Base-by-base conservation (phyloP, 1,284 basidiomycete genomes). In the Inonotus obliquus region DNA sequence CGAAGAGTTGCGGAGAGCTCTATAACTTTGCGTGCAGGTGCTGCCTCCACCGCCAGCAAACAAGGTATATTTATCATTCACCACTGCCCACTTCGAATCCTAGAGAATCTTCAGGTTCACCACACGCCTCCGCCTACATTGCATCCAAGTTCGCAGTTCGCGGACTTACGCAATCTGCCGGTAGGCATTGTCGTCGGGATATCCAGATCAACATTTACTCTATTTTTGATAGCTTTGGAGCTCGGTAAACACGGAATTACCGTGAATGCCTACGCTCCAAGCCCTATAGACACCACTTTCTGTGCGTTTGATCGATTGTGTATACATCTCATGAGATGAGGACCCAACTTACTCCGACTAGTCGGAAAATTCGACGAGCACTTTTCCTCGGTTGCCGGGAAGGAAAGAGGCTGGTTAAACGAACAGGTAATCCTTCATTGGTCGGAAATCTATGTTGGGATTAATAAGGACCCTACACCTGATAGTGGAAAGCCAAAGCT, bases 251-350 rank as follows among this genome's bases (percentile, higher is more conserved):
- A 64, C 53, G 67, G 67, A 11, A 71, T 71, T 59, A 71, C 68
- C 4, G 68, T 68, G 19, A 72, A 71, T 59, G 65, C 69, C 35
- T 71, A 72, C 59, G 69, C 69, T 25, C 71, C 71, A 4, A 64
- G 55, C 9, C 29, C 37, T 7, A 60, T 55, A 13, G 35, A 32
- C 32, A n/a, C n/a, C n/a, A n/a, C n/a, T n/a, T n/a, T n/a, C n/a
- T n/a, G n/a, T n/a, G n/a, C n/a, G n/a, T n/a, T n/a, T n/a, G n/a
- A n/a, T n/a, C n/a, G n/a, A n/a, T n/a, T n/a, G n/a, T n/a, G n/a
- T n/a, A n/a, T n/a, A n/a, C n/a, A n/a, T n/a, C n/a, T n/a, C n/a
- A n/a, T n/a, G n/a, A n/a, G n/a, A n/a, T n/a, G n/a, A n/a, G n/a
- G n/a, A n/a, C n/a, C n/a, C n/a, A n/a, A n/a, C n/a, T n/a, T n/a